Conservation (phyloP, 768 basidiomycete genomes). For the Cubamyces lactineus region DNA sequence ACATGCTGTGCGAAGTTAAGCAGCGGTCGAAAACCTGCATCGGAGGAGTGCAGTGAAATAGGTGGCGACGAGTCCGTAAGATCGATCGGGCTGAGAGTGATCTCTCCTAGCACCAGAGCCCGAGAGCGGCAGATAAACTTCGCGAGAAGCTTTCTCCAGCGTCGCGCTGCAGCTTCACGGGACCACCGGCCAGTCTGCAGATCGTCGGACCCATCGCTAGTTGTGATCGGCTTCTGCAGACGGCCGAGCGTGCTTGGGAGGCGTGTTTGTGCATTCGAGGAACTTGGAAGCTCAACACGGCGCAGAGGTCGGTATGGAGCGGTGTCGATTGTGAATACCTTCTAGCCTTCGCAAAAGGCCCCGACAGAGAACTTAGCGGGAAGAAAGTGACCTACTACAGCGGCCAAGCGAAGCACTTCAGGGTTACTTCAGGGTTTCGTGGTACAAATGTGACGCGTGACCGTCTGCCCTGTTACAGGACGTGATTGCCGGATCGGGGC, state of each 20-base stretch:
- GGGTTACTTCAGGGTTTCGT: constrained; percentile 6
- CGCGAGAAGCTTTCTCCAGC: neutral
- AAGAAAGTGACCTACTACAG: neutral
- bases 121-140: constrained; percentile 1
- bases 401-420: neutral
- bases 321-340: neutral
- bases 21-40: neutral
- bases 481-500: constrained; percentile 22
- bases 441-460: constrained; percentile 19
- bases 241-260: neutral
- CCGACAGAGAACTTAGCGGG: neutral
- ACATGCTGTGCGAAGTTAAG: neutral
- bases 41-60: neutral
- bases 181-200: constrained; percentile 6
- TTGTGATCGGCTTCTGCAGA: constrained; percentile 14
- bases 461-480: constrained; percentile 5
- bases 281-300: neutral
- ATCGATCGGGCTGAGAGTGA: constrained; percentile 2
- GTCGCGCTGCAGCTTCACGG: constrained; percentile 14
- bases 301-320: neutral
- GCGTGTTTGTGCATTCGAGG: constrained; percentile 7
- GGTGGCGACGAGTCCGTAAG: neutral
- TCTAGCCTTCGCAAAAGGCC: neutral
- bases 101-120: neutral
- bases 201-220: constrained; percentile 3